Percentiles rank a stretch among this genome's conserved stretches.
phyloP scores from a whole-genome alignment of 2,329 filamentous ascomycete species.

The Monosporascus sp. region DNA sequence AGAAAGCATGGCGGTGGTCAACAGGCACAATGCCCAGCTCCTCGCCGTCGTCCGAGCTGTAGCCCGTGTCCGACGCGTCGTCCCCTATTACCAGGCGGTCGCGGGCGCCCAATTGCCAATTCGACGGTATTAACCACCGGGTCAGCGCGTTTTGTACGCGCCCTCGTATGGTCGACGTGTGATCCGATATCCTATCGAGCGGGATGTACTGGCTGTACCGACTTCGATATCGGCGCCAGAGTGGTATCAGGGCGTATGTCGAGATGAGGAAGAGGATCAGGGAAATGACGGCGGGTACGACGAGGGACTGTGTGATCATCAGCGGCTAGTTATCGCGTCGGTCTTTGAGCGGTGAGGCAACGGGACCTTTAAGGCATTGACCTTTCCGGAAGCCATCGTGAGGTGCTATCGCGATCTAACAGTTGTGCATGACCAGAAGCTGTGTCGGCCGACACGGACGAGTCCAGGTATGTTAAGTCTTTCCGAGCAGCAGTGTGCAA shows the following conservation, averaged over 20 bases:
- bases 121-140: conserved; percentile 37
- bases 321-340: background rate
- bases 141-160: conserved; percentile 39
- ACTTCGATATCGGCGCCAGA: conserved; percentile 64
- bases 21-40: conserved; percentile 59
- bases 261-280: conserved; percentile 61
- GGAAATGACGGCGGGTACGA: conserved; percentile 66
- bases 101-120: conserved; percentile 41
- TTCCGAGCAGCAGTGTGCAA: too few species aligned
- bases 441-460: too few species aligned
- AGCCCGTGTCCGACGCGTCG: conserved; percentile 42
- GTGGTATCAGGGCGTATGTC: conserved; percentile 59
- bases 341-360: background rate
- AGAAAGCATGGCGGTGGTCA: conserved; percentile 37
- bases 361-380: background rate
- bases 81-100: conserved; percentile 36
- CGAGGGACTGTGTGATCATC: conserved; percentile 49
- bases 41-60: conserved; percentile 62
- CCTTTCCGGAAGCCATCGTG: too few species aligned
- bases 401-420: too few species aligned
- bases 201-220: conserved; percentile 72
- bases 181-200: conserved; percentile 55
- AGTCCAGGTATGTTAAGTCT: too few species aligned
- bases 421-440: too few species aligned
- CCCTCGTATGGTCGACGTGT: conserved; percentile 48